phyloP scores from a whole-genome alignment of 768 basidiomycete species.

The Tulasnella calospora region DNA sequence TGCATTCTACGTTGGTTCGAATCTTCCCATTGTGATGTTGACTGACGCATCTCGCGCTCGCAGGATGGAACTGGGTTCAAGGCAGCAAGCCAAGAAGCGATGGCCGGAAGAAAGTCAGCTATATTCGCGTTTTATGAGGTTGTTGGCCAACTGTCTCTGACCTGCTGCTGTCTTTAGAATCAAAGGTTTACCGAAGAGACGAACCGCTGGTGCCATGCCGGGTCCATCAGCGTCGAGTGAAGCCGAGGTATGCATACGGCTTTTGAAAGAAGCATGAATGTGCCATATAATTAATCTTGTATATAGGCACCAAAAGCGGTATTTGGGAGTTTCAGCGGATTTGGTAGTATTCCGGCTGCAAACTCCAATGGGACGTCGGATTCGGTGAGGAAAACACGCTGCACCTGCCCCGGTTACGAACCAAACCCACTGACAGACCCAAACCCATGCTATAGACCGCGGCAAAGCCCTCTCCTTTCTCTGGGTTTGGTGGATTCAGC shows the following conservation, averaged over 20 bases:
- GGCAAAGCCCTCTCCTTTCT: slow-evolving; percentile 7
- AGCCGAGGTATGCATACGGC: slow-evolving; percentile 4
- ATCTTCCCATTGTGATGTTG: not conserved
- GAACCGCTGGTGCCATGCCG: not conserved
- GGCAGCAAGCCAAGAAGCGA: slow-evolving; percentile 7
- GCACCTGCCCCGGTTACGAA: not conserved
- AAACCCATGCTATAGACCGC: slow-evolving; percentile 3
- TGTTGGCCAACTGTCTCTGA: not conserved
- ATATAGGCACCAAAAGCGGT: slow-evolving; percentile 6
- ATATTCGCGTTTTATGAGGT: not conserved
- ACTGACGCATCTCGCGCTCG: slow-evolving; percentile 3
- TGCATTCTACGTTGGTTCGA: not conserved
- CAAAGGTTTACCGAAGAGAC: slow-evolving; percentile 27
- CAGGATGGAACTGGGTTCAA: not conserved
- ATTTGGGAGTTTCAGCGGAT: slow-evolving; percentile 22
- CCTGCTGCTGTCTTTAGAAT: slow-evolving; percentile 19
- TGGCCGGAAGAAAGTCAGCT: slow-evolving; percentile 23
- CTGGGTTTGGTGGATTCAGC: slow-evolving; percentile 14
- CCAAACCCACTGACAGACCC: not conserved
- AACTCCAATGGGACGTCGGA: not conserved
- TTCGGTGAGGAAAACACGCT: slow-evolving; percentile 13
- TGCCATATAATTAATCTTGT: not conserved
- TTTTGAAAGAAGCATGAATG: not conserved
- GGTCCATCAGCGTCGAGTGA: not conserved
- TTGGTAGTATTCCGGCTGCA: slow-evolving; percentile 1